Conservation (phyloP, 345 rosid genomes). For the Arabidopsis thaliana region DNA sequence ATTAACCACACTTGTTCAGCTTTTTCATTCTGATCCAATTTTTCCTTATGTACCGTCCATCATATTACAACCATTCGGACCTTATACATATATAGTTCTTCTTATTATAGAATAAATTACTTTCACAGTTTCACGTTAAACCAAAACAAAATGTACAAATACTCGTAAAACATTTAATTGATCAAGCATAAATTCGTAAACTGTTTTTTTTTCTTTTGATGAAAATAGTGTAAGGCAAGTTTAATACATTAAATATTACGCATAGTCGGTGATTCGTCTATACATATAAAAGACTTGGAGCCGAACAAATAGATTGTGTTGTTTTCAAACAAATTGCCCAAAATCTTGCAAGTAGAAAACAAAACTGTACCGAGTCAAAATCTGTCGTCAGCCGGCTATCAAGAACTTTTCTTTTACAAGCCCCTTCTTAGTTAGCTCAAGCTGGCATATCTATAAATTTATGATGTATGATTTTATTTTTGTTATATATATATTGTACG, state of each 20-base stretch:
- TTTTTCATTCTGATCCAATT: neutral
- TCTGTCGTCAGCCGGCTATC: neutral
- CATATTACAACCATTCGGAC: neutral
- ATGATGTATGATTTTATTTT: too few relatives aligned
- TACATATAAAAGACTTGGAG: neutral
- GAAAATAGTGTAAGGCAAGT: neutral
- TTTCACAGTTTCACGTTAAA: too few relatives aligned
- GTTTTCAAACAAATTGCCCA: conserved; percentile 13
- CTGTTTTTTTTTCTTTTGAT: too few relatives aligned
- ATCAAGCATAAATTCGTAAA: too few relatives aligned
- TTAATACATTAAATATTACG: neutral
- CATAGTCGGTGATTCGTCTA: conserved; percentile 3
- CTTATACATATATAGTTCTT: neutral
- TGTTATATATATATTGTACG: too few relatives aligned
- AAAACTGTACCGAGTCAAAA: neutral
- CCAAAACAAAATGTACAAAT: too few relatives aligned
- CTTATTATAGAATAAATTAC: too few relatives aligned
- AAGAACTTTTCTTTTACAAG: neutral
- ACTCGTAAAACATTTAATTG: too few relatives aligned
- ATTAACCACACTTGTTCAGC: neutral
- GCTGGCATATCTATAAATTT: too few relatives aligned
- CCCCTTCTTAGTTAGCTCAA: neutral
- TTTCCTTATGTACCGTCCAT: neutral
- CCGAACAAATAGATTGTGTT: conserved; percentile 6
- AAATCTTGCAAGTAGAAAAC: neutral